These are phyloP conservation scores for Stevia rebaudiana DNA, from an alignment of 140 eudicot genomes.

Conservation along the genomic window DNA sequence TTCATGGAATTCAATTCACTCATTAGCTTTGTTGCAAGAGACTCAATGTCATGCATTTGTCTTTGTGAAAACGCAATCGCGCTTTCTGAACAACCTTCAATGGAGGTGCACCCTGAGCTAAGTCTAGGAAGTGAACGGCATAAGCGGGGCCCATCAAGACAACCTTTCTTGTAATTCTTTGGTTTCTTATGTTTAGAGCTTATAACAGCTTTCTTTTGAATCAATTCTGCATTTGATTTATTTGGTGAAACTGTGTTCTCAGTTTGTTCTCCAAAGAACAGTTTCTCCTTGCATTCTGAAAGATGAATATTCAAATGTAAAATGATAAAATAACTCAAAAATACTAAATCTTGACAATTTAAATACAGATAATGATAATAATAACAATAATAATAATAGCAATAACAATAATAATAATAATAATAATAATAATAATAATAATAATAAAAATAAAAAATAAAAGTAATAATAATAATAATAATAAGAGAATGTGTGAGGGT, in stretches of 20 bases:
- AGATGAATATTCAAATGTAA: constrained; percentile 12
- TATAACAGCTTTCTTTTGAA: constrained; percentile 20
- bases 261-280: constrained; percentile 30
- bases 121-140: constrained; percentile 55
- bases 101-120: constrained; percentile 59
- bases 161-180: constrained; percentile 36
- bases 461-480: no score
- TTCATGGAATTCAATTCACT: constrained; percentile 75
- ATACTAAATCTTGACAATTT: not conserved
- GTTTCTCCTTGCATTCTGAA: constrained; percentile 62
- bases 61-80: constrained; percentile 83
- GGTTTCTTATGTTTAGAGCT: constrained; percentile 39
- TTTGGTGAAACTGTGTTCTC: constrained; percentile 36
- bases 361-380: not conserved
- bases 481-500: not conserved
- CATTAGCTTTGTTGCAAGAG: constrained; percentile 66
- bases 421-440: no score
- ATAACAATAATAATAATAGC: no score
- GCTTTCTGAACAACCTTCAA: constrained; percentile 58
- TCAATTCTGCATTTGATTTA: constrained; percentile 15
- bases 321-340: constrained; percentile 11
- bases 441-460: no score
- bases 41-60: constrained; percentile 80
- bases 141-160: constrained; percentile 46
- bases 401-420: no score